A percentile compares a stretch with the other conserved stretches of the same genome.
Conservation (phyloP, 2,329 filamentous ascomycete species). For the Mycosphaerella sp. region DNA sequence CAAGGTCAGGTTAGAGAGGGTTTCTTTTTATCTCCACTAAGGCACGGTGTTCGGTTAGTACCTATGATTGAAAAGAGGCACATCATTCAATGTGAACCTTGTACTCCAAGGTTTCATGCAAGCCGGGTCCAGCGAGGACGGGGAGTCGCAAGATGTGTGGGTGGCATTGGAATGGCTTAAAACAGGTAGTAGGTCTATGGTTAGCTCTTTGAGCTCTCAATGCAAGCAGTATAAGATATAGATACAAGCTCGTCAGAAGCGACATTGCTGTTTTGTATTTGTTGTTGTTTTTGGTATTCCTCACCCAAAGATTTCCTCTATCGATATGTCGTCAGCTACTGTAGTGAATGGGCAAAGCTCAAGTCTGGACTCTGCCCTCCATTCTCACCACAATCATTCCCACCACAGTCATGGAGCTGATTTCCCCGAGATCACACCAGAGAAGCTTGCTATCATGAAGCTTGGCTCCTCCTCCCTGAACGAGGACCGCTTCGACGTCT, state of each 20-base stretch:
- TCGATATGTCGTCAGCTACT: constrained; percentile 4
- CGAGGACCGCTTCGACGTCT: constrained; percentile 21
- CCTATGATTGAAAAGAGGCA: not conserved
- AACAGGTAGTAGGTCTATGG: no score
- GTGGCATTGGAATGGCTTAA: no score
- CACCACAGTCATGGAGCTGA: not conserved
- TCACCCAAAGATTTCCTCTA: not conserved
- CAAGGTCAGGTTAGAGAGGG: no score
- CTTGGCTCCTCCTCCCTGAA: constrained; percentile 17
- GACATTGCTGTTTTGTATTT: no score
- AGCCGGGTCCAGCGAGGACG: no score
- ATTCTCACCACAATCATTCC: no score
- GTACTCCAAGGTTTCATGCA: not conserved
- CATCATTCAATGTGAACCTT: not conserved
- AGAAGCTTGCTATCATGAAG: constrained; percentile 24
- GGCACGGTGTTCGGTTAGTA: not conserved
- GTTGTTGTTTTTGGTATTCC: not conserved
- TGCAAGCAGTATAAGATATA: no score
- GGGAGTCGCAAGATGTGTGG: no score
- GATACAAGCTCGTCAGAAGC: no score
- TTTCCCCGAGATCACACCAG: constrained; percentile 17
- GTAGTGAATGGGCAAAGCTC: constrained; percentile 4
- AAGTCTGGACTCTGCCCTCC: constrained; percentile 1
- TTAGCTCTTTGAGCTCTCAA: no score
- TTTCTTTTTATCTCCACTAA: no score